Base-by-base conservation (phyloP, 768 basidiomycete species). In the Termitomyces sp. region DNA sequence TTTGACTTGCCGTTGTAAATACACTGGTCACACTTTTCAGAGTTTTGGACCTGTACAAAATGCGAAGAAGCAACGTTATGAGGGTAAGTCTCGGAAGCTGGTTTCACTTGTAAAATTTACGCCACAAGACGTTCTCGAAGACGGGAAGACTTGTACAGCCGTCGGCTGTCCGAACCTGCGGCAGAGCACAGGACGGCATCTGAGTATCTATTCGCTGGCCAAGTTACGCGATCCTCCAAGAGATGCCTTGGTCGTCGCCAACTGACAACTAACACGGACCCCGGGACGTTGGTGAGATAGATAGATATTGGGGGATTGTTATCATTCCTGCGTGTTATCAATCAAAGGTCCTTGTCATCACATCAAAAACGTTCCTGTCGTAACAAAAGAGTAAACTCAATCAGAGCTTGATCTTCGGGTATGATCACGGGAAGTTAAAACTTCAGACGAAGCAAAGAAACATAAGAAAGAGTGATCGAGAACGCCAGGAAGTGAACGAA, bases 281-380 rank as follows among this genome's bases (percentile, higher is more conserved):
- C 18, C 18, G n/a, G 30, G 9, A 30, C 27, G 18, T 30, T 4
- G 14, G 5, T 26, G 27, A 46, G 18, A 4, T 9, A 30, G 3
- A 7, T 30, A 30, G 30, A 46, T 27, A 26, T 27, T 12, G 26
- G 18, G 9, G 22, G 10, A 10, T 30, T 8, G 18, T 46, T 10
- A 5, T 26, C 43, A 30, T 46, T 12, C 27, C 30, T 46, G 27
- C 27, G 9, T 30, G 4, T 7, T 20, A 40, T 50, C 20, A 58
- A 42, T 58, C 52, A 22, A 54, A 54, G 7, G 18, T 20, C 22
- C 37, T 45, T 9, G 18, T 22, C 36, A 56, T 60, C 13, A 47
- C 48, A 20, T 60, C 55, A 32, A 60, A 60, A 34, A 46, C 39
- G 14, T 51, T 18, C 47, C 59, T 60, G 54, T 60, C 4, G 20